phyloP scores from a whole-genome alignment of 371 early-diverging fungal species.

The Dichotomocladium elegans region DNA sequence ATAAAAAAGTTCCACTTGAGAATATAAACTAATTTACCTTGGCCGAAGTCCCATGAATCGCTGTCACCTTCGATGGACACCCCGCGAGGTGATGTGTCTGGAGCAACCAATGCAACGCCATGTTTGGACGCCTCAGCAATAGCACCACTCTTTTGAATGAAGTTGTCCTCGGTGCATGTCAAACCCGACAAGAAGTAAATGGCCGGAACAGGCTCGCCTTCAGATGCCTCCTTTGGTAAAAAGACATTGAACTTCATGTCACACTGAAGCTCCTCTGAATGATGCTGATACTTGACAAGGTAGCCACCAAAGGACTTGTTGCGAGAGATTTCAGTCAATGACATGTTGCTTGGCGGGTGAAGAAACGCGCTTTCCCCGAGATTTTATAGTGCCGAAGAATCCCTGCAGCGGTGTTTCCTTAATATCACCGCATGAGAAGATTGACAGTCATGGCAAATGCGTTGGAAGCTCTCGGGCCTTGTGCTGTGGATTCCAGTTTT shows the following conservation, averaged over 20 bases:
- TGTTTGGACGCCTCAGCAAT: conserved; percentile 60
- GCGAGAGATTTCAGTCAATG: conserved; percentile 14
- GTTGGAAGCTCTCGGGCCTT: too few relatives aligned
- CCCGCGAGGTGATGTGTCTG: conserved; percentile 86
- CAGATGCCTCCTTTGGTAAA: conserved; percentile 54
- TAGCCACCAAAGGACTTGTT: conserved; percentile 67
- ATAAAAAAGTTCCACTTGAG: background rate
- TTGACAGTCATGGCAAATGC: too few relatives aligned
- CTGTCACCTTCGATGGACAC: conserved; percentile 45
- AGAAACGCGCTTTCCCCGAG: too few relatives aligned
- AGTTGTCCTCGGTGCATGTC: conserved; percentile 84
- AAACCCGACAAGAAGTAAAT: conserved; percentile 71
- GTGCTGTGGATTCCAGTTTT: too few relatives aligned
- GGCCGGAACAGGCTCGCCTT: conserved; percentile 52
- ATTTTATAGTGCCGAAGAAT: too few relatives aligned
- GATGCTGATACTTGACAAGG: conserved; percentile 70
- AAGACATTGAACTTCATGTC: conserved; percentile 80
- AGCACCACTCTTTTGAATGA: conserved; percentile 83
- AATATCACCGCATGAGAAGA: too few relatives aligned
- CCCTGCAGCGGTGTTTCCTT: too few relatives aligned
- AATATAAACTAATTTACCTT: conserved; percentile 16
- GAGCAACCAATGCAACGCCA: conserved; percentile 72
- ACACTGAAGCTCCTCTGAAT: conserved; percentile 57
- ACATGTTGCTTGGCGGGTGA: too few relatives aligned
- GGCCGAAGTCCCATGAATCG: conserved; percentile 54